Evolutionary conservation across 179 eudicot genomes (phyloP), one percentile per base, ranked within the genome.

Genomic region (Drosera spatulata): DNA sequence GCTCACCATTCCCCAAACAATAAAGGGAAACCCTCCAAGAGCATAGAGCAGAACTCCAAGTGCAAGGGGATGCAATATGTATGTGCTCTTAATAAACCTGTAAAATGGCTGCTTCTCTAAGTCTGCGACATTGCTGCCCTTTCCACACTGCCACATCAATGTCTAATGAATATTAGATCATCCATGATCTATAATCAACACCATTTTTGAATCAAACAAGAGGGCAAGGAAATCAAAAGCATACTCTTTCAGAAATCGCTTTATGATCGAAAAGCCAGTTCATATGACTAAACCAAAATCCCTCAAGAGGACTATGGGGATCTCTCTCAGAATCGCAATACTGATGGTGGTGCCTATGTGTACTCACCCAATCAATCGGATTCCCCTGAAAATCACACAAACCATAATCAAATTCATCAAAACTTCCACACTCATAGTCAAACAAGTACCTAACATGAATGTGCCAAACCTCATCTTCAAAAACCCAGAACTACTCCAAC

Each of bases 291-390:
- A 73, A 87, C 95, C 95, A 87, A 71, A 90, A 87, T 42, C 97
- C 96, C 56, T 87, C 85, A 55, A 69, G 48, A 13, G 95, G 97
- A 62, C 90, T 87, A 74, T 90, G 97, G 60, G 95, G 93, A 60
- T 90, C 97, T 69, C 72, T 75, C 33, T 81, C 81, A 0, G 93
- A 54, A 54, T 90, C 95, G 62, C 80, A 72, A 56, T 69, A 81
- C 61, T 87, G 87, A 66, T 90, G 97, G 61, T 90, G 97, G 60
- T 74, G 85, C 53, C 97, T 79, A 60, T 90, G 97, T 55, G 83
- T 87, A 44, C 93, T 90, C 70, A 90, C 97, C 97, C 97, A 90
- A 59, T 78, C 80, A 55, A 90, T 85, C 57, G 97, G 97, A 66
- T 66, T 71, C 44, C 87, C 87, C 97, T 90, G 74, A 33, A 56